Percentiles rank a stretch among this genome's conserved stretches.
Conservation (phyloP, 2,329 filamentous ascomycete genomes). For the Pseudocercospora fijiensis region DNA sequence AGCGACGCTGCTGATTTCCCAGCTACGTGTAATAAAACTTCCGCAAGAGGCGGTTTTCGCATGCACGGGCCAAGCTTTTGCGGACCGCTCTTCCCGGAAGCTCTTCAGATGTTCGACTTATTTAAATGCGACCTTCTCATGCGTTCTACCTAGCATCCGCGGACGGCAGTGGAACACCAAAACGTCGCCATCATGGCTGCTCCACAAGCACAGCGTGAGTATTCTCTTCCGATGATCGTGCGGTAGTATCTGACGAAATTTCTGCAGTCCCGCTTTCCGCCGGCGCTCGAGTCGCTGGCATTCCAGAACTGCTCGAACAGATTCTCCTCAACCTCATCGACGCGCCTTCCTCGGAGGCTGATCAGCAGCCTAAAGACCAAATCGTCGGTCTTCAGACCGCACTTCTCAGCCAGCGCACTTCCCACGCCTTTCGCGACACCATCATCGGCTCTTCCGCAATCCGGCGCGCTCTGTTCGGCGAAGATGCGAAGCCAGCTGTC, state of each 20-base stretch:
- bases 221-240: neutral
- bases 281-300: neutral
- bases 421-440: neutral
- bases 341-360: neutral
- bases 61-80: neutral
- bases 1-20: neutral
- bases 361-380: neutral
- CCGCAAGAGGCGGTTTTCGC: neutral
- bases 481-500: neutral
- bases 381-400: neutral
- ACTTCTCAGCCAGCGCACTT: neutral
- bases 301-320: neutral
- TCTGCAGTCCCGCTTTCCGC: neutral
- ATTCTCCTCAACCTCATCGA: neutral
- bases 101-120: neutral
- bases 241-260: neutral
- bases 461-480: neutral
- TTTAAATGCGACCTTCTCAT: neutral
- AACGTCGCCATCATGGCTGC: neutral
- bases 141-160: neutral
- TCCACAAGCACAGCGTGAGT: neutral
- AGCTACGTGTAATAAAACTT: neutral
- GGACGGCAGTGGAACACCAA: neutral
- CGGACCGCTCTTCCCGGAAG: neutral
- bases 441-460: neutral